phyloP scores from a whole-genome alignment of 2,329 filamentous ascomycete genomes.

The Arthroderma uncinatum region DNA sequence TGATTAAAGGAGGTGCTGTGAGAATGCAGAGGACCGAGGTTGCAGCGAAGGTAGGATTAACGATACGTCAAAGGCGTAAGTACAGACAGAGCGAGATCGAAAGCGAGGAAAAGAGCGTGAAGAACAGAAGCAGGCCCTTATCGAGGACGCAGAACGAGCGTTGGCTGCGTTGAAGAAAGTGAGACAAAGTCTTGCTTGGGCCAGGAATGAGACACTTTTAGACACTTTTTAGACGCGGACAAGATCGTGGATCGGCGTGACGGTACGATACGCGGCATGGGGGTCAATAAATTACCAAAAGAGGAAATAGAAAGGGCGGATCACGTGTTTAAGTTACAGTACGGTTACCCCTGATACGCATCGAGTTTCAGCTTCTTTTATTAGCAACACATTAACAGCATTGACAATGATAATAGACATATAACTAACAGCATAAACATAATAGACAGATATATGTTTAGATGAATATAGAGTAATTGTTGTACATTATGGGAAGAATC shows the following conservation, averaged over 20 bases:
- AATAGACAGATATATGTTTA: too few species aligned
- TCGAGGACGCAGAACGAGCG: slow-evolving; percentile 1
- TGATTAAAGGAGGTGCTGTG: neutral
- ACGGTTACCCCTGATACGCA: neutral
- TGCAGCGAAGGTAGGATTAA: neutral
- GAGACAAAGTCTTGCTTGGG: neutral
- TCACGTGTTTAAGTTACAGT: neutral
- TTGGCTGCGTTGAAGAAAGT: neutral
- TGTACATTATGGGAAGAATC: too few species aligned
- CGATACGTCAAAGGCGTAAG: neutral
- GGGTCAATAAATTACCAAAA: neutral
- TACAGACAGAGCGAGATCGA: slow-evolving; percentile 1
- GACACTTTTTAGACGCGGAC: too few species aligned
- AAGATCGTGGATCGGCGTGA: neutral
- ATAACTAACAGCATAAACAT: too few species aligned
- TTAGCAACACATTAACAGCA: too few species aligned
- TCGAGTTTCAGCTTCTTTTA: neutral
- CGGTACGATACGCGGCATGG: neutral
- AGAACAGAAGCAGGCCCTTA: neutral
- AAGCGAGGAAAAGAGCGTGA: neutral
- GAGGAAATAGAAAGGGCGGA: neutral
- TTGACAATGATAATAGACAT: too few species aligned
- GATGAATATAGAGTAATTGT: too few species aligned
- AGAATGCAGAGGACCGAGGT: neutral
- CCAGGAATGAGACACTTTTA: too few species aligned